Base-by-base conservation (phyloP, 352 stramenopile species). In the Halophytophthora batemanensis region DNA sequence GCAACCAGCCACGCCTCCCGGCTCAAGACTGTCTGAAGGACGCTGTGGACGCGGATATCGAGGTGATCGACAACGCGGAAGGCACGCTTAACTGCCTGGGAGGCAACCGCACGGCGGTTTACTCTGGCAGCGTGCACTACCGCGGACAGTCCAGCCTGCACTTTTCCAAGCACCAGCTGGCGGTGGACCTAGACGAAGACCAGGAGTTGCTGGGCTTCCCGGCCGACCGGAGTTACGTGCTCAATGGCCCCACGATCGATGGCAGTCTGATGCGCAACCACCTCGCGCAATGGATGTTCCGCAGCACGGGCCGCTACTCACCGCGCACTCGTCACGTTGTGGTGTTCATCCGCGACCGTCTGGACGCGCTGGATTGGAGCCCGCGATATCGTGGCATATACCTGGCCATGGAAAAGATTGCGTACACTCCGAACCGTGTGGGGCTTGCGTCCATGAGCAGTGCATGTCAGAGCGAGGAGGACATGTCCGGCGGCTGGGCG, bases 221-320 rank as follows among this genome's bases (percentile, higher is more conserved):
- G 25, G 57, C 65, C 1, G 76, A 85, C 49, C 66, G 64, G 29
- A 59, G 44, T 6, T 87, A 66, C 36, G 63, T 83, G 15, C 49
- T 87, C 0, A 81, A 87, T 23, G 76, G 76, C 1, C 76, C 76
- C 8, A 71, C 62, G 12, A 61, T 89, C 51, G 78, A 89, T 62
- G 66, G 57, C 15, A 86, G 66, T 29, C 58, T 89, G 25, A 62
- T 89, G 34, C 68, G 75, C 13, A 89, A 89, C 52, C 78, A 89
- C 43, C 51, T 89, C 8, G 78, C 78, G 19, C 78, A 89, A 31
- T 84, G 73, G 74, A 56, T 89, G 55, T 89, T 74, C 29, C 78
- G 78, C 12, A 50, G 58, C 17, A 87, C 78, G n/a, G 65, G 69
- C 13, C 68, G 78, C 3, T 86, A 86, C 57, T 84, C 71, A 1